phyloP scores from a whole-genome alignment of 176 grass and related monocot species.

The Luzula sylvatica region DNA sequence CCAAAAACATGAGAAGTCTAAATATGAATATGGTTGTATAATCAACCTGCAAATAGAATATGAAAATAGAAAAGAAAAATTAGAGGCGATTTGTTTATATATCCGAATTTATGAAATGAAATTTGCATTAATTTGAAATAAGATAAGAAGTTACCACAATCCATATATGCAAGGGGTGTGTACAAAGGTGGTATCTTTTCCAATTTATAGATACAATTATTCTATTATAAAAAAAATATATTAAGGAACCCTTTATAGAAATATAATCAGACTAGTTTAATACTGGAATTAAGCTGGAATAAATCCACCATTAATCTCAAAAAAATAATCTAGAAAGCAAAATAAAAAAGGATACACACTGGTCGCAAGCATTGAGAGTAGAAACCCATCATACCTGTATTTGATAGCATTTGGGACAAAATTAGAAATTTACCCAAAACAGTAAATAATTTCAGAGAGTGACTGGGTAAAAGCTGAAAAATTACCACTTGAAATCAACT shows the following conservation, averaged over 20 bases:
- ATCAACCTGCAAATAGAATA: conserved; percentile 41
- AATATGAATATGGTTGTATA: conserved; percentile 94
- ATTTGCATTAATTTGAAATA: background rate
- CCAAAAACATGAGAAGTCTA: conserved; percentile 90
- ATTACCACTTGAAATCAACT: conserved; percentile 58
- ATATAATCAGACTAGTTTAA: background rate
- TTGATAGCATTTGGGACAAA: background rate
- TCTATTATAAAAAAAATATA: conserved; percentile 26
- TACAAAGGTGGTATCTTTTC: conserved; percentile 76
- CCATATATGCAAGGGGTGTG: conserved; percentile 94
- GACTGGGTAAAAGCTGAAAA: background rate
- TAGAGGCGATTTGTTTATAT: too few species aligned
- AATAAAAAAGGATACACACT: conserved; percentile 59
- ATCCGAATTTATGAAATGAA: background rate
- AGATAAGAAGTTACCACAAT: conserved; percentile 56
- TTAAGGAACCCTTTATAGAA: background rate
- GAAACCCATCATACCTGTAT: conserved; percentile 92
- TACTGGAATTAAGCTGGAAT: background rate
- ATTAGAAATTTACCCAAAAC: background rate
- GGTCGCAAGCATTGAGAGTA: conserved; percentile 93
- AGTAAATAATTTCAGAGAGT: background rate
- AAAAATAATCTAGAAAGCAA: background rate
- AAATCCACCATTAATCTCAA: conserved; percentile 1
- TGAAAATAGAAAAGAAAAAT: background rate
- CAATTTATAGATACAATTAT: conserved; percentile 97